Base-by-base conservation (phyloP, 345 rosid species). In the Mercurialis annua region DNA sequence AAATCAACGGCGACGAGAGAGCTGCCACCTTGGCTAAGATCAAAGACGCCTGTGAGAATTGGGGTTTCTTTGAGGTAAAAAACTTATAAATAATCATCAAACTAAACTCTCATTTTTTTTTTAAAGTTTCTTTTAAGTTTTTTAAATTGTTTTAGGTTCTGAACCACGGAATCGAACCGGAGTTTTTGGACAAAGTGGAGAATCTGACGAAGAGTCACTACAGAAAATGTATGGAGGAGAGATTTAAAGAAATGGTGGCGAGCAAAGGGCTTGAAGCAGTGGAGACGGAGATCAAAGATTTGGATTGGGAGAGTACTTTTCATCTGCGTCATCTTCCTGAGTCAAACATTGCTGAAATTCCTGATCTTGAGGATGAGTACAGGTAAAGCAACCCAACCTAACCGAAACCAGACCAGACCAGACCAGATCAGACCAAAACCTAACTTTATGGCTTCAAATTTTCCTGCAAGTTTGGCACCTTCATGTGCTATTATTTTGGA, bases 261-360 rank as follows among this genome's bases (percentile, higher is more conserved):
- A 79, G 79, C 74, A 87, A 76, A 57, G 94, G 82, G 2, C 85
- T 90, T 3, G 94, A 84, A 29, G 84, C 77, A 59, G 81, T 85
- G 49, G 66, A 74, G 30, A 53, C 83, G 1, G 97, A 90, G 86
- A 83, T 90, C 72, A 79, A 72, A 27, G 92, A 90, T 64, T 63
- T 90, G 83, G 98, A 93, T 62, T 93, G 98, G 98, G 98, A 93
- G 62, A 85, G 89, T 73, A 90, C 98, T 27, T 93, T 90, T 77
- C 71, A 18, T 71, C 34, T 93, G 12, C 83, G 83, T 47, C 98
- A 93, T 74, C 94, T 85, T 20, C 97, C 98, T 10, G 50, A 64
- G 36, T 85, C 96, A 0, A 87, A 86, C 80, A 74, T 90, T 55
- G 59, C 83, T 49, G 73, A 86, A 63, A 62, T 93, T 71, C 92